A percentile compares a stretch with the other conserved stretches of the same genome.
Conservation (phyloP, 768 basidiomycete species). For the Boletus pseudo-olivaceus region DNA sequence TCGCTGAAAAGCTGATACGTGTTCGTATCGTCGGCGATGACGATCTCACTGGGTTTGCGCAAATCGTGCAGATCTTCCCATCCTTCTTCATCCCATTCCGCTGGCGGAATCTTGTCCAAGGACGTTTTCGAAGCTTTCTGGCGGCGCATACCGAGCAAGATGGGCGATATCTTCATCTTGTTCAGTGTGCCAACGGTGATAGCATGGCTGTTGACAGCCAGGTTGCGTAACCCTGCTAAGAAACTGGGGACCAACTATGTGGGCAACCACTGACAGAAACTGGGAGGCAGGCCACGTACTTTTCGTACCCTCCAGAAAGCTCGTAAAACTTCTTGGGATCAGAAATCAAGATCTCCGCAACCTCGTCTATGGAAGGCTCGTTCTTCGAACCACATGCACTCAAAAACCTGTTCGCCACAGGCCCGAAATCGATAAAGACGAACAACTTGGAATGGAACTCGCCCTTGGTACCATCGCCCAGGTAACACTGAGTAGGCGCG, state of each 20-base stretch:
- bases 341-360: conserved; percentile 63
- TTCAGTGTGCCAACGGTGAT: conserved; percentile 45
- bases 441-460: conserved; percentile 80
- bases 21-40: conserved; percentile 85
- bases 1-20: conserved; percentile 76
- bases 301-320: conserved; percentile 62
- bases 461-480: conserved; percentile 49
- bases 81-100: conserved; percentile 59
- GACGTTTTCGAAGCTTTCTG: conserved; percentile 32
- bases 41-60: conserved; percentile 62
- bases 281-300: conserved; percentile 42
- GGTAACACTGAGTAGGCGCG: conserved; percentile 66
- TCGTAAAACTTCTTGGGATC: conserved; percentile 71
- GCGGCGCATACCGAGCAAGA: conserved; percentile 73
- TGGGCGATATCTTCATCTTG: conserved; percentile 66
- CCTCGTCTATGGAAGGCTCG: conserved; percentile 83
- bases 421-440: conserved; percentile 85
- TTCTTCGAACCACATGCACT: conserved; percentile 82
- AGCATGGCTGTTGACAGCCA: conserved; percentile 70
- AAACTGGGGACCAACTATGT: conserved; percentile 49
- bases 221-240: conserved; percentile 74
- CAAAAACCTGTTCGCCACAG: conserved; percentile 78
- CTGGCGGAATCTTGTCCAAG: conserved; percentile 17
- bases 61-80: conserved; percentile 75
- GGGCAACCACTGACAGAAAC: neutral